Evolutionary conservation across 2,329 filamentous ascomycete genomes (phyloP).

Genomic region (Colletotrichum zoysiae): DNA sequence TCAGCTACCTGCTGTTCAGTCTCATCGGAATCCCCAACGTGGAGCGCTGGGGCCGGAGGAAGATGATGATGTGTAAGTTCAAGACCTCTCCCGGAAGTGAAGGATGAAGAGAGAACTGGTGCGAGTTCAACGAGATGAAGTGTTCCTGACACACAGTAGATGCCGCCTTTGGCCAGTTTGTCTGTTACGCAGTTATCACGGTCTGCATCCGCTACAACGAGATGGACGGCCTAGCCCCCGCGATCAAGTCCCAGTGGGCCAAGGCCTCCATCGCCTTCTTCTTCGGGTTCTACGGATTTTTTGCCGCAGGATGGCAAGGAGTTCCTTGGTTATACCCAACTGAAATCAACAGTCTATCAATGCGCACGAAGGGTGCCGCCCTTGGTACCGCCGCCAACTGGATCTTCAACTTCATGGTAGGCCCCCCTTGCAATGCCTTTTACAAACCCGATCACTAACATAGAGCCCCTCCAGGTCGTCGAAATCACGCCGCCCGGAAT

Average conservation of each 20-base stretch:
- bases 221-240: constrained; percentile 35
- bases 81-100: neutral
- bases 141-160: constrained; percentile 35
- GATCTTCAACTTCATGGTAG: constrained; percentile 41
- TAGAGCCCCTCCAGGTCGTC: constrained; percentile 44
- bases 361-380: constrained; percentile 48
- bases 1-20: constrained; percentile 49
- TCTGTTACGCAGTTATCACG: constrained; percentile 65
- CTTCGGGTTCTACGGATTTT: constrained; percentile 45
- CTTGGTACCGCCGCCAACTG: constrained; percentile 41
- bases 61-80: constrained; percentile 65
- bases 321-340: constrained; percentile 50
- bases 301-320: constrained; percentile 40
- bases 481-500: constrained; percentile 54
- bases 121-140: neutral
- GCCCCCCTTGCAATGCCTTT: neutral
- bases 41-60: constrained; percentile 62
- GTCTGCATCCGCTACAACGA: constrained; percentile 60
- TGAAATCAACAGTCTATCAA: constrained; percentile 51
- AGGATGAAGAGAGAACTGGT: neutral
- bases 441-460: neutral
- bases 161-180: constrained; percentile 63
- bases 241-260: constrained; percentile 33
- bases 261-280: constrained; percentile 44
- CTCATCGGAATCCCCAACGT: constrained; percentile 47